These are phyloP conservation scores for Yamadazyma tumulicola DNA, from an alignment of 805 yeast species.

Conservation along the genomic window DNA sequence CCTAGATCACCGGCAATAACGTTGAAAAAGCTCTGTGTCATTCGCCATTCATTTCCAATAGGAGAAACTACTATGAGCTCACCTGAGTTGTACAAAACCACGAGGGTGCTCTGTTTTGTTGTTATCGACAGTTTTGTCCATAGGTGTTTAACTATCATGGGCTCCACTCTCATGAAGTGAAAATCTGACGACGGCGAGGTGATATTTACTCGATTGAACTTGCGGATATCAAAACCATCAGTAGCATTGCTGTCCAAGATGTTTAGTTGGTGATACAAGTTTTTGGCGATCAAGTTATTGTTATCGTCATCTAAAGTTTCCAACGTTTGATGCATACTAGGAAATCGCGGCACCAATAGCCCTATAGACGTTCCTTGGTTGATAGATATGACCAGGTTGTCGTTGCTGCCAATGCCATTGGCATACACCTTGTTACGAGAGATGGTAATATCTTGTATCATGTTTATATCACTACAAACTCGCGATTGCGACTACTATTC, in stretches of 20 bases:
- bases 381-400: constrained; percentile 33
- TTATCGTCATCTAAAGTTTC: background rate
- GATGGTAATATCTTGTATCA: constrained; percentile 12
- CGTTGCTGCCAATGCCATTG: constrained; percentile 32
- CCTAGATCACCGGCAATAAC: constrained; percentile 20
- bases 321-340: constrained; percentile 27
- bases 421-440: constrained; percentile 8
- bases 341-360: constrained; percentile 37
- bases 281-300: constrained; percentile 14
- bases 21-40: constrained; percentile 25
- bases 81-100: constrained; percentile 34
- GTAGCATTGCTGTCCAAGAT: constrained; percentile 26
- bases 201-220: constrained; percentile 22
- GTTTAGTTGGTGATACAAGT: constrained; percentile 22
- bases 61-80: constrained; percentile 33
- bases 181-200: constrained; percentile 26
- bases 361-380: constrained; percentile 31
- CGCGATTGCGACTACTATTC: no score
- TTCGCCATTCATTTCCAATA: constrained; percentile 21
- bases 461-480: no score
- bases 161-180: constrained; percentile 27
- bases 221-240: constrained; percentile 27
- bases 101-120: constrained; percentile 28
- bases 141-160: constrained; percentile 32
- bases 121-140: constrained; percentile 27